A percentile compares a stretch with the other conserved stretches of the same genome.
These are phyloP conservation scores for Cyclotella kingstonii DNA, from an alignment of 108 stramenopile species.

Conservation along the genomic window DNA sequence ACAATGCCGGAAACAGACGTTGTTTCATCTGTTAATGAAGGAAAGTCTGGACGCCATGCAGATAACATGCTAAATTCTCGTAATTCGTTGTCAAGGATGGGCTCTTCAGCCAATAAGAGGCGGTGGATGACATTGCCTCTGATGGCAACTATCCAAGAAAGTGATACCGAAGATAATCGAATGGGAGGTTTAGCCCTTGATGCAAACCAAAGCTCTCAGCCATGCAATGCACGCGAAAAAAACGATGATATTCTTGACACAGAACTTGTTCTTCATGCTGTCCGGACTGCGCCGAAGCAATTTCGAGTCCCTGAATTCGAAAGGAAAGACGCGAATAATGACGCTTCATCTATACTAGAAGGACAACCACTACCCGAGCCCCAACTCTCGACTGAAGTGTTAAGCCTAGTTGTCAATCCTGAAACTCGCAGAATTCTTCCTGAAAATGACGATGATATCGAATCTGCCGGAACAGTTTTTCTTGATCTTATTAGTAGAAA, in stretches of 20 bases:
- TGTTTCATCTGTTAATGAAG: not conserved
- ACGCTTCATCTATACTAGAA: conserved; percentile 23
- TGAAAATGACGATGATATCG: conserved; percentile 72
- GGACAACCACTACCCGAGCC: conserved; percentile 2
- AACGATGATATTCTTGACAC: conserved; percentile 48
- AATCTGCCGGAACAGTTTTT: conserved; percentile 73
- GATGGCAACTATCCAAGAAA: conserved; percentile 81
- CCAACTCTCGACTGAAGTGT: not conserved
- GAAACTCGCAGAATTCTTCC: conserved; percentile 41
- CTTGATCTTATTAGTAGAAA: conserved; percentile 71
- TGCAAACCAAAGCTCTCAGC: not conserved
- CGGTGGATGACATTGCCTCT: conserved; percentile 74
- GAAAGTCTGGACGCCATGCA: not conserved
- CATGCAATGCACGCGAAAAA: not conserved
- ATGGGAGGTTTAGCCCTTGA: conserved; percentile 5
- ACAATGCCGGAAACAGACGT: conserved; percentile 11
- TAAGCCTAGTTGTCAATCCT: not conserved
- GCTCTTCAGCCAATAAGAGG: conserved; percentile 40
- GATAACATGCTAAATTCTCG: not conserved
- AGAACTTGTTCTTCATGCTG: conserved; percentile 50
- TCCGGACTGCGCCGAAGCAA: conserved; percentile 48
- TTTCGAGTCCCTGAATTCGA: conserved; percentile 68
- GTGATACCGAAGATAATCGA: conserved; percentile 43
- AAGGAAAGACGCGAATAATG: conserved; percentile 13
- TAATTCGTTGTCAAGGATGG: conserved; percentile 3